Evolutionary conservation across 2,329 filamentous ascomycete species (phyloP).

Genomic region (Colletotrichum higginsianum): DNA sequence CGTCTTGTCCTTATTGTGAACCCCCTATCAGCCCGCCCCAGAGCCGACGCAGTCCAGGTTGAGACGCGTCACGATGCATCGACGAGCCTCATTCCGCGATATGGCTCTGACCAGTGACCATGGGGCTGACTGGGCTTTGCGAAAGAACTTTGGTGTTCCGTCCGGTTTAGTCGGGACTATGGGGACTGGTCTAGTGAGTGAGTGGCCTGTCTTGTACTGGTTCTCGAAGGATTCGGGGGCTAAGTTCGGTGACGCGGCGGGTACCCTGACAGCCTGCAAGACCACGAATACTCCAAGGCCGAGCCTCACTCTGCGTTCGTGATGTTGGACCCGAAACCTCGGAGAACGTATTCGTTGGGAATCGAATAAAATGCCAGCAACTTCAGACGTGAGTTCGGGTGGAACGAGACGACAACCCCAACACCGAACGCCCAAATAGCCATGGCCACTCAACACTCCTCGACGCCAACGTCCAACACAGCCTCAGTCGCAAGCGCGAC

Average conservation of each 20-base stretch:
- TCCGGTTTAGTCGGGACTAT: not conserved
- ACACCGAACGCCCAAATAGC: not conserved
- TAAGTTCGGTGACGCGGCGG: slow-evolving; percentile 21
- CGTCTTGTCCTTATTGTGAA: not conserved
- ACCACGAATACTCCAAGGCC: slow-evolving; percentile 9
- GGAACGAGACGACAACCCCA: slow-evolving; percentile 7
- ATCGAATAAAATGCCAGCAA: not conserved
- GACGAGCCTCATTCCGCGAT: not conserved
- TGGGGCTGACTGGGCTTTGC: not conserved
- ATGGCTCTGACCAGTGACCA: not conserved
- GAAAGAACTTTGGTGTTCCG: not conserved
- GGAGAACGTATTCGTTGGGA: not conserved
- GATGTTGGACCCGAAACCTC: not conserved
- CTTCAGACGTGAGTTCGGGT: slow-evolving; percentile 32
- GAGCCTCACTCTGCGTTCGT: slow-evolving; percentile 3
- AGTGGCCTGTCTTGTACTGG: not conserved
- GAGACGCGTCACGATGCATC: not conserved
- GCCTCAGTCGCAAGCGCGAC: slow-evolving; percentile 10
- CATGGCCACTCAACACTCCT: not conserved
- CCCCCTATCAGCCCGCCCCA: not conserved
- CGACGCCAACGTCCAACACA: not conserved
- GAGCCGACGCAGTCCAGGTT: not conserved
- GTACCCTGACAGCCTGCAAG: not conserved
- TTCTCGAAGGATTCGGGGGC: slow-evolving; percentile 17
- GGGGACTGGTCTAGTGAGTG: too few relatives aligned